phyloP scores from a whole-genome alignment of 768 basidiomycete genomes.

The Glaciozyma antarctica region DNA sequence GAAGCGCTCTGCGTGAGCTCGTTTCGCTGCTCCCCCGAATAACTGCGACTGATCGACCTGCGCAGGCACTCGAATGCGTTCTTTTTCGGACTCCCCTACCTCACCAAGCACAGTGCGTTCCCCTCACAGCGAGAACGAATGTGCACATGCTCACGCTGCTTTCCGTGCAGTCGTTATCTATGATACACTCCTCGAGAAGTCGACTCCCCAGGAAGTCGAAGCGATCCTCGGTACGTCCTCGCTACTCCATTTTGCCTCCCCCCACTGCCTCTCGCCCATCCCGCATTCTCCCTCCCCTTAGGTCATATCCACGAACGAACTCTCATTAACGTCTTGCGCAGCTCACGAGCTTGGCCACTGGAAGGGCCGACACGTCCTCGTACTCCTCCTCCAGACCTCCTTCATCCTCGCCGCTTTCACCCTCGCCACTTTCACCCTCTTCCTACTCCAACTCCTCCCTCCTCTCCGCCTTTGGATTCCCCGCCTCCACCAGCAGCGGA shows the following conservation, averaged over 20 bases:
- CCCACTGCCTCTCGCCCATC: neutral
- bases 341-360: slow-evolving; percentile 97
- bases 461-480: slow-evolving; percentile 70
- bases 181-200: slow-evolving; percentile 89
- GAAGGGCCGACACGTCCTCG: slow-evolving; percentile 62
- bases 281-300: neutral
- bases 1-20: slow-evolving; percentile 54
- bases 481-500: slow-evolving; percentile 50
- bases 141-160: neutral
- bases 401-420: slow-evolving; percentile 24
- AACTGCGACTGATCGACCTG: neutral
- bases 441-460: slow-evolving; percentile 71
- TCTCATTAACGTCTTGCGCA: slow-evolving; percentile 30
- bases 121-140: neutral
- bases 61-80: slow-evolving; percentile 47
- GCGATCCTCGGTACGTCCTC: slow-evolving; percentile 64
- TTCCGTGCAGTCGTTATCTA: slow-evolving; percentile 64
- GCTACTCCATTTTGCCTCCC: neutral
- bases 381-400: slow-evolving; percentile 24
- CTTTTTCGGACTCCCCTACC: slow-evolving; percentile 89
- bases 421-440: slow-evolving; percentile 78
- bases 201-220: slow-evolving; percentile 82
- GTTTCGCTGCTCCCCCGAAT: neutral
- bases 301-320: no score
- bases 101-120: slow-evolving; percentile 47